Conservation (phyloP, 73 alveolate species). For the Paramecium sexaurelia region DNA sequence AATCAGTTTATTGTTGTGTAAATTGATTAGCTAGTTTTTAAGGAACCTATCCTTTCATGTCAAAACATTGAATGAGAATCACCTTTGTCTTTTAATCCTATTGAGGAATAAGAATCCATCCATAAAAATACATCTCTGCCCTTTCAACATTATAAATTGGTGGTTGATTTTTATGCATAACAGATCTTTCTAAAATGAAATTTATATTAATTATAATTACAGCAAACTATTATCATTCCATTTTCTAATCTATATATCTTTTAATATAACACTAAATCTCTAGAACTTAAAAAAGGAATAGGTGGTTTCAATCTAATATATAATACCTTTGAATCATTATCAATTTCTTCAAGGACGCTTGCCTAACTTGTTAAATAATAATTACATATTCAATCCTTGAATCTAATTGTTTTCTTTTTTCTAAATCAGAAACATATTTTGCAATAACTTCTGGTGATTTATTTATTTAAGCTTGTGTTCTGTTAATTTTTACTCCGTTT, state of each 20-base stretch:
- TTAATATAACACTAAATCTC: conserved; percentile 31
- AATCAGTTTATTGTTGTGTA: not conserved
- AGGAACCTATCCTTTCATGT: not conserved
- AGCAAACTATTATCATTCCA: conserved; percentile 7
- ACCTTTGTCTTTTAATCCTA: not conserved
- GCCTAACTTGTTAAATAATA: not conserved
- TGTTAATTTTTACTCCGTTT: conserved; percentile 16
- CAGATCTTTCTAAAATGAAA: not conserved
- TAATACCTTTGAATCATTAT: not conserved
- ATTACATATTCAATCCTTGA: not conserved
- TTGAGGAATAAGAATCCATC: conserved; percentile 42
- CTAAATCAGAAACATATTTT: not conserved
- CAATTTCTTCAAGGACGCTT: not conserved
- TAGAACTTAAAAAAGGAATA: not conserved
- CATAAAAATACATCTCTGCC: conserved; percentile 35
- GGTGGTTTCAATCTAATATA: conserved; percentile 55
- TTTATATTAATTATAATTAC: not conserved
- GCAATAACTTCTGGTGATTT: not conserved
- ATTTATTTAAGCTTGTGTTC: not conserved
- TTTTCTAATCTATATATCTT: not conserved
- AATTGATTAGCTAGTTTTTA: not conserved
- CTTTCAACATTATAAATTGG: conserved; percentile 40
- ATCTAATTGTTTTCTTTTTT: conserved; percentile 29
- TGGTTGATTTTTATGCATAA: not conserved
- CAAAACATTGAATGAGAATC: not conserved